Conservation (phyloP, 495 filamentous ascomycete species). For the Xylona heveae region DNA sequence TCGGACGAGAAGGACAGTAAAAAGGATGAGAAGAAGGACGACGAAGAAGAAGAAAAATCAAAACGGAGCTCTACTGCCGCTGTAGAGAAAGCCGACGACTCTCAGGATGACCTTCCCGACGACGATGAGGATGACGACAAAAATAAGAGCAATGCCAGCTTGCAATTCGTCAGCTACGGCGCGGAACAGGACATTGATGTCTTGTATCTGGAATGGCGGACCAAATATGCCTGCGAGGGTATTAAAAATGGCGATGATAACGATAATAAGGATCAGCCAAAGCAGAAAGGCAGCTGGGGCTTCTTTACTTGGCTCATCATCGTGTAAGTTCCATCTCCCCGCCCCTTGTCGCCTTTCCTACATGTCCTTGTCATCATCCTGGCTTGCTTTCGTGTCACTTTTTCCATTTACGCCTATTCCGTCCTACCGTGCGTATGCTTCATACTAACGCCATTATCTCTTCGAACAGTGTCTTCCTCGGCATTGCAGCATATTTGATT, state of each 20-base stretch:
- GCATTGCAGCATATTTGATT: slow-evolving; percentile 76
- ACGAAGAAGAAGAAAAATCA: slow-evolving; percentile 12
- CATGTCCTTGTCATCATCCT: slow-evolving; percentile 2
- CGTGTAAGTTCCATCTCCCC: slow-evolving; percentile 46
- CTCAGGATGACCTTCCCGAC: slow-evolving; percentile 6
- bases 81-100: slow-evolving; percentile 9
- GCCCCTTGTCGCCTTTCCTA: neutral
- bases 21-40: slow-evolving; percentile 8
- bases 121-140: slow-evolving; percentile 14
- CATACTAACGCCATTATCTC: slow-evolving; percentile 2
- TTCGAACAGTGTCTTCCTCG: slow-evolving; percentile 51
- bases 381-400: neutral
- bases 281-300: slow-evolving; percentile 39
- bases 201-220: slow-evolving; percentile 60
- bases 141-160: slow-evolving; percentile 26
- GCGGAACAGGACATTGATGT: slow-evolving; percentile 26
- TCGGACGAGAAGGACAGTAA: slow-evolving; percentile 26
- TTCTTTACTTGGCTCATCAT: slow-evolving; percentile 97
- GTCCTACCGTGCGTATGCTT: neutral
- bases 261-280: slow-evolving; percentile 10
- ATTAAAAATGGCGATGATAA: slow-evolving; percentile 21
- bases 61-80: slow-evolving; percentile 11
- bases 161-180: slow-evolving; percentile 51
- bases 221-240: slow-evolving; percentile 63
- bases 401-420: neutral